phyloP scores from a whole-genome alignment of 345 rosid genomes.

The Camelina hispida region DNA sequence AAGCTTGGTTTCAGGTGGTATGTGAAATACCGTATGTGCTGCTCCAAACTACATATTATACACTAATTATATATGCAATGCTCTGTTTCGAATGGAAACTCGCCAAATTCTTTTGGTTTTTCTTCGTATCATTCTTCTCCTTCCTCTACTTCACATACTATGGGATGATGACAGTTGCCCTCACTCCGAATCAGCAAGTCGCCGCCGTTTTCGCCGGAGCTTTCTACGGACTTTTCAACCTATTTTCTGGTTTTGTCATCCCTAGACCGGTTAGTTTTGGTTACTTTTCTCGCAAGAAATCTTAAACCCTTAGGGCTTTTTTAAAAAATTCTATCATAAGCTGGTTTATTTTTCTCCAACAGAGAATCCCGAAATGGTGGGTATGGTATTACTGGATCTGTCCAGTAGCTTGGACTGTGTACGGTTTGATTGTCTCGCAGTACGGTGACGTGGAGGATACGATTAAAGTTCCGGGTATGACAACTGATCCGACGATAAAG shows the following conservation, averaged over 20 bases:
- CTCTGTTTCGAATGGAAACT: conserved; percentile 74
- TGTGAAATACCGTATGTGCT: conserved; percentile 73
- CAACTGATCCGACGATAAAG: conserved; percentile 44
- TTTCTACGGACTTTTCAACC: conserved; percentile 73
- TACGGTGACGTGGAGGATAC: conserved; percentile 60
- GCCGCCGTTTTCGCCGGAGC: conserved; percentile 79
- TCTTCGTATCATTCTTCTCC: conserved; percentile 76
- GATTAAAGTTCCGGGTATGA: conserved; percentile 54
- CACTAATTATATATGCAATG: conserved; percentile 79
- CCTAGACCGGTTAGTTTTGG: conserved; percentile 68
- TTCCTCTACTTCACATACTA: conserved; percentile 96
- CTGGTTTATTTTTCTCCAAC: background rate
- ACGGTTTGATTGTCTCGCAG: conserved; percentile 69
- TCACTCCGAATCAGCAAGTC: conserved; percentile 85
- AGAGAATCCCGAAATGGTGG: conserved; percentile 85
- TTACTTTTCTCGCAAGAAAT: conserved; percentile 24
- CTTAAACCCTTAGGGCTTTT: background rate
- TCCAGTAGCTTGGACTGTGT: conserved; percentile 87
- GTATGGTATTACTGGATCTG: conserved; percentile 94
- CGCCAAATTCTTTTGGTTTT: conserved; percentile 86
- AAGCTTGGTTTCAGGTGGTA: conserved; percentile 61
- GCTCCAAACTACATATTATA: conserved; percentile 62
- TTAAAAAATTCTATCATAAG: background rate
- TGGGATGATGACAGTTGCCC: conserved; percentile 90
- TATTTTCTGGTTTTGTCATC: conserved; percentile 88